Base-by-base conservation (phyloP, 345 rosid genomes). In the Syzygium grande region DNA sequence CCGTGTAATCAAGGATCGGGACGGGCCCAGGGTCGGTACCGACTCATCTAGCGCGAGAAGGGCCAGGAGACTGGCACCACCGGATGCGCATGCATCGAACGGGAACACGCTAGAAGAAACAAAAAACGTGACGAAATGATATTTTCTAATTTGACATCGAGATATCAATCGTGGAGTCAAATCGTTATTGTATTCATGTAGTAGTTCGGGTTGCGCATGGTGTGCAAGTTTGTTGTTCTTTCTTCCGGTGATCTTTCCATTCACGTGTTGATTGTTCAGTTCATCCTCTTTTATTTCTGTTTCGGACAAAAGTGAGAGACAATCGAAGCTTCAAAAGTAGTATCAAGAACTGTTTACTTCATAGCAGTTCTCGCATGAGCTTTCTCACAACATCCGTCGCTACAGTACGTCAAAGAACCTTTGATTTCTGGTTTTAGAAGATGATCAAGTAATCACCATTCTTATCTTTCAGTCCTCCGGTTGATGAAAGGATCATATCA, bases 51-150 rank as follows among this genome's bases (percentile, higher is more conserved):
- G 23, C 2, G 43, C 79, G 4, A 68, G 41, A 17, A 19, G 43
- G 43, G 23, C 43, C 79, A 5, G 11, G 17, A 52, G 30, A 27
- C 2, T 59, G 2, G 65, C 15, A 11, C 6, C 65, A 59, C 1
- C 0, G 22, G 43, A 29, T 30, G 78, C 34, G 1, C 63, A 58
- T 11, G 15, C 0, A 3, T 58, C 1, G 0, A 16, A 59, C 0
- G 30, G 1, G 30, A 0, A 27, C 0, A 59, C 27, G 30, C 30
- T 4, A 25, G 30, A 59, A 25, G 65, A 59, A 0, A 27, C n/a
- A n/a, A 16, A 59, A 25, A 59, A 59, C 3, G 52, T 11, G 52
- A 51, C 12, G 52, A 51, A 9, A 51, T 51, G 52, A 11, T 51
- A 51, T 9, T 9, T 51, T 51, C 29, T 25, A 13, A 58, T 0